Evolutionary conservation across 1,139 yeast species (phyloP).

Genomic region (Saccharomyces hybrid): DNA sequence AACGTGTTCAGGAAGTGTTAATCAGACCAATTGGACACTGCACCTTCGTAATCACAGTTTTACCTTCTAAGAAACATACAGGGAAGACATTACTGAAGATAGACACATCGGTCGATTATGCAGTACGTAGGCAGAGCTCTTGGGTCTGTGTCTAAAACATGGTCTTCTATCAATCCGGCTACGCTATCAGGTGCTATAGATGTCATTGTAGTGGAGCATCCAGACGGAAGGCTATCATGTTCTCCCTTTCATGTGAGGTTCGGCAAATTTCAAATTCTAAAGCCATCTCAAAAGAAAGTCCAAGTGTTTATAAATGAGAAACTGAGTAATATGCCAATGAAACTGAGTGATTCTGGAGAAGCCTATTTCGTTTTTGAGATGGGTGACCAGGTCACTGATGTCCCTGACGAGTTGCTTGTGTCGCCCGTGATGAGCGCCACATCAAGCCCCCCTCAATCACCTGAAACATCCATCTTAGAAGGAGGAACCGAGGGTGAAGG

Average conservation of each 20-base stretch:
- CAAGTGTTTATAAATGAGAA: slow-evolving; percentile 79
- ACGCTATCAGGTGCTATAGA: slow-evolving; percentile 96
- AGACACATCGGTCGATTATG: slow-evolving; percentile 38
- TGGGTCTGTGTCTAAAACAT: slow-evolving; percentile 88
- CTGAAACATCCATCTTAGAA: slow-evolving; percentile 35
- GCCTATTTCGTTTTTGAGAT: slow-evolving; percentile 96
- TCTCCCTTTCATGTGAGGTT: slow-evolving; percentile 96
- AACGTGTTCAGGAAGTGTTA: neutral
- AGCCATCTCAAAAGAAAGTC: slow-evolving; percentile 95
- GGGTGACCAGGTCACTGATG: slow-evolving; percentile 43
- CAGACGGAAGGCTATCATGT: slow-evolving; percentile 73
- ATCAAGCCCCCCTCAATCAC: slow-evolving; percentile 55
- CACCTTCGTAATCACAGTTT: neutral
- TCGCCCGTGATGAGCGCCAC: slow-evolving; percentile 88
- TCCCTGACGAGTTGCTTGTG: slow-evolving; percentile 74
- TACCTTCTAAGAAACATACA: neutral
- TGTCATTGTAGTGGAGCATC: slow-evolving; percentile 91
- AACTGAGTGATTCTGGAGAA: slow-evolving; percentile 95
- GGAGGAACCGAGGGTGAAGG: slow-evolving; percentile 7
- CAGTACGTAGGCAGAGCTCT: slow-evolving; percentile 96
- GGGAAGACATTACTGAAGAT: neutral
- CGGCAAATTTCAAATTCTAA: slow-evolving; percentile 83
- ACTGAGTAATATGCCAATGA: slow-evolving; percentile 84
- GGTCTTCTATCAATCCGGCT: slow-evolving; percentile 95
- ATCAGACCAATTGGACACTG: neutral